Percentiles rank a stretch among this genome's conserved stretches.
phyloP scores from a whole-genome alignment of 2,329 filamentous ascomycete genomes.

The Penicillium brasilianum region DNA sequence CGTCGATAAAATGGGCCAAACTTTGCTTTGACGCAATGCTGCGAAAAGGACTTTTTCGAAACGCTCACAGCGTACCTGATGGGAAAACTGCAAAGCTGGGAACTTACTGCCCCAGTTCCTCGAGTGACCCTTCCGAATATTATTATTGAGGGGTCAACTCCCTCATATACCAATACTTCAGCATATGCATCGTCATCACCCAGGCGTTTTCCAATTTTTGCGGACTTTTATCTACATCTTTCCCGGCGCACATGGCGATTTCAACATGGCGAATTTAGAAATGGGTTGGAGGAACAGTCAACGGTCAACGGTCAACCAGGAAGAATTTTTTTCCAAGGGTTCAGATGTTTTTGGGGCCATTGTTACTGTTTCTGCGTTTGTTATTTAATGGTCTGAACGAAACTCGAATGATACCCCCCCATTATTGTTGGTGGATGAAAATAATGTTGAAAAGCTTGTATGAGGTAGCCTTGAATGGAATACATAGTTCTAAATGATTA shows the following conservation, averaged over 20 bases:
- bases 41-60: too few species aligned
- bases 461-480: background rate
- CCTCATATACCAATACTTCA: background rate
- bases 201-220: constrained; percentile 12
- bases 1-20: constrained; percentile 23
- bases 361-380: constrained; percentile 10
- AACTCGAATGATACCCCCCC: constrained; percentile 32
- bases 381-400: constrained; percentile 27
- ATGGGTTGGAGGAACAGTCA: constrained; percentile 8
- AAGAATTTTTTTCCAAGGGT: too few species aligned
- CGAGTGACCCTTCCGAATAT: background rate
- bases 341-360: constrained; percentile 2
- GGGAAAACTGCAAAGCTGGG: background rate
- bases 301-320: too few species aligned
- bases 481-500: too few species aligned
- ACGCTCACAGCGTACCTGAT: background rate
- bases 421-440: constrained; percentile 17
- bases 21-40: constrained; percentile 37
- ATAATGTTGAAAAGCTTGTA: constrained; percentile 6
- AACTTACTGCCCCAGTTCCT: background rate
- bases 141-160: background rate
- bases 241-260: constrained; percentile 26
- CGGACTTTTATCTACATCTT: constrained; percentile 7
- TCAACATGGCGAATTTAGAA: constrained; percentile 26
- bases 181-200: constrained; percentile 3